Evolutionary conservation across 495 filamentous ascomycete species (phyloP), one percentile per base, ranked within the genome.

Genomic region (Penicillium daleae): DNA sequence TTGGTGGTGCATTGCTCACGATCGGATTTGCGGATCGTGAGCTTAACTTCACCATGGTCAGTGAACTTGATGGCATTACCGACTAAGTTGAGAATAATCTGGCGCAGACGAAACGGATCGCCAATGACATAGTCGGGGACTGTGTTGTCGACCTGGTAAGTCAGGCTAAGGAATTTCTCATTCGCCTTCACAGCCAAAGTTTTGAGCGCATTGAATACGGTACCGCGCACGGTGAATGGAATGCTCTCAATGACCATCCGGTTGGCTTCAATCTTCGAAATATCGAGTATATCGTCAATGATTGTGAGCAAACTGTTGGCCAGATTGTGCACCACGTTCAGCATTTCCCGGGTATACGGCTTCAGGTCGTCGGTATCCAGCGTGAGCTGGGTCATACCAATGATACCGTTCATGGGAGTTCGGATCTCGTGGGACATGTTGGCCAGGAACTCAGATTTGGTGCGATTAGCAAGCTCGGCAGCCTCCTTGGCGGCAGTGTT

Each of bases 361-460:
- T 93, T 97, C 42, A 99, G 80, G 39, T 85, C 82, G 69, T 97
- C 93, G 29, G 94, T 97, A 69, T 99, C 95, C 53, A 99, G 80
- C 2, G 96, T 97, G 57, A 99, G 81, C 77, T 99, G 95, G 2
- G 95, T 97, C 95, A 98, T 96, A 63, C 90, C 90, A 68, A 95
- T 93, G 69, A 98, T 87, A 63, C 83, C 83, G 62, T 85, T 84
- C 94, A 98, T 98, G 0, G 95, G 95, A 24, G 95, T 99, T 73
- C 95, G 84, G 62, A 99, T 99, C 77, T 99, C 95, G 85, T 99
- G 95, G 40, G 91, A 95, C 95, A 99, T 99, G 73, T 99, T 99
- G 29, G 95, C 95, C 49, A 99, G 81, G 79, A 99, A 99, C 71
- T 99, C 96, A 35, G 93, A 97, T 71, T 99, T 99, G 50, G 95